Evolutionary conservation across 352 stramenopile species (phyloP).

Genomic region (Blastocystis sp.): DNA sequence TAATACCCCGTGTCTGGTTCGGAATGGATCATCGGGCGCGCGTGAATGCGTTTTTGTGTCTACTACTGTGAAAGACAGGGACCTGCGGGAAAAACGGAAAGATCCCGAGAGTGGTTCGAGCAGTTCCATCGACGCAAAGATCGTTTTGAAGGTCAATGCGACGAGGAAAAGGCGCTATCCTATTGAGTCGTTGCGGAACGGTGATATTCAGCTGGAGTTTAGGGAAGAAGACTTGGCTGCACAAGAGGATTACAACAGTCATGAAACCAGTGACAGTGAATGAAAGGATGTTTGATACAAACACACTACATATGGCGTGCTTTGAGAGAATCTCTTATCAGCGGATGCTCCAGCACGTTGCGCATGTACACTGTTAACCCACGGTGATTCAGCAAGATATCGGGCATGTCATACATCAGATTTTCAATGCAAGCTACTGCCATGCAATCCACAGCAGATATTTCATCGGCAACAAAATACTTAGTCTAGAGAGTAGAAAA

Average conservation of each 20-base stretch:
- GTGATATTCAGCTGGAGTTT: constrained; percentile 5
- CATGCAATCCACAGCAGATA: constrained; percentile 30
- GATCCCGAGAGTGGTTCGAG: not conserved
- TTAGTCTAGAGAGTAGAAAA: not conserved
- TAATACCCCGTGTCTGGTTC: constrained; percentile 9
- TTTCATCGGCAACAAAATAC: constrained; percentile 32
- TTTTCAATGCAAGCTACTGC: constrained; percentile 27
- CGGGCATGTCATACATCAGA: constrained; percentile 24
- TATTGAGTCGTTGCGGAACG: not conserved
- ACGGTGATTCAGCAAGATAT: not conserved
- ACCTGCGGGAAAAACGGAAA: constrained; percentile 11
- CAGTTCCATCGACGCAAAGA: not conserved
- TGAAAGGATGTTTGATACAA: not conserved
- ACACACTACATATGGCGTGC: not conserved
- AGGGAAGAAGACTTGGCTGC: not conserved
- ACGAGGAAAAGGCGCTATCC: constrained; percentile 35
- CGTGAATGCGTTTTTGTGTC: constrained; percentile 22
- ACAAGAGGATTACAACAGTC: not conserved
- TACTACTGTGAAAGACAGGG: constrained; percentile 38
- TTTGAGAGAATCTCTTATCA: not conserved
- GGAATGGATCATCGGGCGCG: not conserved
- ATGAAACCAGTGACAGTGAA: constrained; percentile 12
- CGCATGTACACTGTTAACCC: constrained; percentile 16
- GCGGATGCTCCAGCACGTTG: not conserved
- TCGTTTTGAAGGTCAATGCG: constrained; percentile 28